Evolutionary conservation across 495 filamentous ascomycete genomes (phyloP).

Genomic region (Pyronema domesticum): DNA sequence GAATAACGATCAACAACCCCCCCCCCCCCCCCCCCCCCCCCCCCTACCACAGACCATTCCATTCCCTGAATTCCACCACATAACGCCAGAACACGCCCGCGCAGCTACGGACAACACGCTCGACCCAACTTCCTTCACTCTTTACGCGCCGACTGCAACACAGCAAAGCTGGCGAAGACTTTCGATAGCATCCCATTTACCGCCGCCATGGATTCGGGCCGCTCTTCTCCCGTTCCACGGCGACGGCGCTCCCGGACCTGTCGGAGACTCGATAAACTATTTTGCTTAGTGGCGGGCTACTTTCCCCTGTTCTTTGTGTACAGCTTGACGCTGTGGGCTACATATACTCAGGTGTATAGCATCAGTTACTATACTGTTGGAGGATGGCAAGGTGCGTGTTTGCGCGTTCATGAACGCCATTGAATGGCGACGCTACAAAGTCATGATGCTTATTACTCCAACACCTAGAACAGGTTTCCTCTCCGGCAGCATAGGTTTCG

Average conservation of each 20-base stretch:
- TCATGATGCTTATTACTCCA: neutral
- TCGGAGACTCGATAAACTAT: constrained; percentile 27
- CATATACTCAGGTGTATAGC: constrained; percentile 67
- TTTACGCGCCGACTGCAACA: too few relatives aligned
- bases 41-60: too few relatives aligned
- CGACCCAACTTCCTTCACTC: too few relatives aligned
- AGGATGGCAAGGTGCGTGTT: constrained; percentile 47
- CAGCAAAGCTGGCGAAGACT: neutral
- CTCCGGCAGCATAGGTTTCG: constrained; percentile 34
- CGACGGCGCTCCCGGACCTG: constrained; percentile 13
- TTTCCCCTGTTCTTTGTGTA: constrained; percentile 85
- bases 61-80: too few relatives aligned
- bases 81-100: too few relatives aligned
- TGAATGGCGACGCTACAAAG: neutral
- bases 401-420: neutral
- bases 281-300: constrained; percentile 61
- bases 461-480: neutral
- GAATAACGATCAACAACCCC: too few relatives aligned
- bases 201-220: constrained; percentile 17
- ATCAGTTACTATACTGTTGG: constrained; percentile 41
- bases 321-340: constrained; percentile 71
- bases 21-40: too few relatives aligned
- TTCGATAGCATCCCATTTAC: constrained; percentile 1
- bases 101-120: too few relatives aligned
- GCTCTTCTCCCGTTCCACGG: constrained; percentile 7